Evolutionary conservation across 257 asterid species (phyloP), one percentile per base, ranked within the genome.

Genomic region (Forsythia viridissima): DNA sequence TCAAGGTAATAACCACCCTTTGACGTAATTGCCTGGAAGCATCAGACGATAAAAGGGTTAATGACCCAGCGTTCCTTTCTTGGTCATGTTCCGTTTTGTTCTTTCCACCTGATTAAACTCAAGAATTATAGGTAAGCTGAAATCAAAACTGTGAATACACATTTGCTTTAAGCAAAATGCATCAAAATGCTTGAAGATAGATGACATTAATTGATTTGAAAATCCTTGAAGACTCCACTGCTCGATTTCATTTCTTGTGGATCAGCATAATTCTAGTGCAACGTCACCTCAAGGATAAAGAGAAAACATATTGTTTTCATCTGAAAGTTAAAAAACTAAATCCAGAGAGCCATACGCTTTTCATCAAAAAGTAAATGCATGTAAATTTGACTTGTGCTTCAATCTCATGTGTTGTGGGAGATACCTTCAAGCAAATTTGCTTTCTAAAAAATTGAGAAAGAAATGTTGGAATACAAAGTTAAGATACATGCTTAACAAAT

Each of bases 1-100:
- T 94, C 98, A 44, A 94, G 88, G 86, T 92, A 94, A 79, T 42
- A 66, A 82, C 97, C 98, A 70, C 97, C 94, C 84, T 91, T 92
- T 52, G 92, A 82, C 4, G 88, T 84, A 74, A 94, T 88, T 82
- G 97, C 98, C 98, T 94, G 89, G 73, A 81, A 80, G 76, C 81
- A 80, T 20, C 18, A 34, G 7, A 81, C 42, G 41, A 63, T 4
- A 71, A 65, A 16, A 52, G 65, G 34, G 57, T 69, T 66, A 77
- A 77, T 72, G 24, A 44, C 51, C 44, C 55, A 40, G 37, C 51
- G 46, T 37, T 13, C 36, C 36, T 71, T 52, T 76, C 63, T 68
- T 51, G 52, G 75, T 51, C 61, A 72, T 63, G 73, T 76, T 48
- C n/a, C 59, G n/a, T 30, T 30, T 30, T 30, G 34, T 30, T 30